Conservation (phyloP, 2,329 filamentous ascomycete genomes). For the Ophiosphaerella herpotricha region DNA sequence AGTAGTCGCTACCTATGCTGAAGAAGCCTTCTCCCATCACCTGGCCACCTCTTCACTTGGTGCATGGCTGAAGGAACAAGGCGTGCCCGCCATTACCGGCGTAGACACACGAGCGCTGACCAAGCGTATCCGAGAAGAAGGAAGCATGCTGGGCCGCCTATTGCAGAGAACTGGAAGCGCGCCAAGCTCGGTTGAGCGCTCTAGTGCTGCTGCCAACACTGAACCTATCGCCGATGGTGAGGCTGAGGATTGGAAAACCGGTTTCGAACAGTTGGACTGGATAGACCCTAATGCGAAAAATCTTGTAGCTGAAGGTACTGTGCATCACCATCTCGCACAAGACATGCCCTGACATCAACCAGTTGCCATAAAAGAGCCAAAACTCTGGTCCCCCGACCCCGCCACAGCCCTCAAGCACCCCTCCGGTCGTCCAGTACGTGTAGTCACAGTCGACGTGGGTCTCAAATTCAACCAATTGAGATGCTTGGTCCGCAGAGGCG, state of each 20-base stretch:
- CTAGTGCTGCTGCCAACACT: slow-evolving; percentile 46
- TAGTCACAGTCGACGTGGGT: slow-evolving; percentile 93
- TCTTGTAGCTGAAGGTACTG: slow-evolving; percentile 87
- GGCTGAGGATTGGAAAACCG: slow-evolving; percentile 51
- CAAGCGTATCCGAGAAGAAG: slow-evolving; percentile 90
- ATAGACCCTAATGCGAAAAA: slow-evolving; percentile 90
- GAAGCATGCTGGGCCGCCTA: slow-evolving; percentile 94
- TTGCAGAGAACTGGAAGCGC: slow-evolving; percentile 67
- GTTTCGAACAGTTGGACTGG: slow-evolving; percentile 86
- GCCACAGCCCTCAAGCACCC: slow-evolving; percentile 79
- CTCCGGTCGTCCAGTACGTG: slow-evolving; percentile 82
- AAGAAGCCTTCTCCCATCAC: slow-evolving; percentile 94
- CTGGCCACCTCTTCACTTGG: slow-evolving; percentile 89
- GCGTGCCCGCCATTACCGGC: slow-evolving; percentile 89
- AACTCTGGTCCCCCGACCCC: slow-evolving; percentile 78
- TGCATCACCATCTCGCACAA: slow-evolving; percentile 7
- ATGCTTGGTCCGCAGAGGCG: slow-evolving; percentile 86
- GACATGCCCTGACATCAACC: slow-evolving; percentile 30
- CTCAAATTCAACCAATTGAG: slow-evolving; percentile 98
- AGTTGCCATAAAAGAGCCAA: slow-evolving; percentile 90
- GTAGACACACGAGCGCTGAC: slow-evolving; percentile 93
- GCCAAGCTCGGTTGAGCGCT: slow-evolving; percentile 33
- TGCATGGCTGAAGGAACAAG: slow-evolving; percentile 95
- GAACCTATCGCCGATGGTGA: slow-evolving; percentile 37
- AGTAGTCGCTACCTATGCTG: slow-evolving; percentile 87